Evolutionary conservation across 1,284 basidiomycete species (phyloP).

Genomic region (Calocybe gambosa): DNA sequence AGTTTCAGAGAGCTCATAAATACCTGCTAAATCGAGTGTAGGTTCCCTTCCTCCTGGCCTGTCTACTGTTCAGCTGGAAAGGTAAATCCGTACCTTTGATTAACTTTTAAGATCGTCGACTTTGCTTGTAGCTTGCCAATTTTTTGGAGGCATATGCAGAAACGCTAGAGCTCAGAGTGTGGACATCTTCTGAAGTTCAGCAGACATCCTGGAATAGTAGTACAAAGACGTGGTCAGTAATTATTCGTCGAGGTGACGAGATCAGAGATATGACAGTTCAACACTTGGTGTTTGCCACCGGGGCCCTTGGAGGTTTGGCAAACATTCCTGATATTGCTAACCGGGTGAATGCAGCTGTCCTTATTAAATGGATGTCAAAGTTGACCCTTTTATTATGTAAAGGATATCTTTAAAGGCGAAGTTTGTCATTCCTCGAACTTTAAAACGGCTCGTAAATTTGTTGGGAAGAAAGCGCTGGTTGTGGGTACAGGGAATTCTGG

Average conservation of each 20-base stretch:
- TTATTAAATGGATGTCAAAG: background rate
- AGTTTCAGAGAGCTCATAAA: background rate
- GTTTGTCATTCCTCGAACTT: conserved; percentile 52
- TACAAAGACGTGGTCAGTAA: conserved; percentile 50
- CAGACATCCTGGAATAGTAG: conserved; percentile 37
- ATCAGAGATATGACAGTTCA: conserved; percentile 46
- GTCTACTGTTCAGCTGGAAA: conserved; percentile 53
- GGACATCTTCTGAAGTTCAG: conserved; percentile 49
- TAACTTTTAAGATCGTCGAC: background rate
- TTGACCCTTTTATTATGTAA: background rate
- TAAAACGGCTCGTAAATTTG: conserved; percentile 40
- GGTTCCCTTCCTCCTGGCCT: conserved; percentile 58
- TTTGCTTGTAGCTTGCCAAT: conserved; percentile 44
- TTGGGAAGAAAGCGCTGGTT: conserved; percentile 54
- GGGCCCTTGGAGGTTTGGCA: conserved; percentile 45
- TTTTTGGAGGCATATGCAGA: conserved; percentile 67
- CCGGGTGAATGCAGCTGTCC: conserved; percentile 17
- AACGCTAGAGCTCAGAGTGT: conserved; percentile 58
- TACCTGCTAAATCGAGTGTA: conserved; percentile 16
- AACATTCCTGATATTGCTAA: conserved; percentile 37
- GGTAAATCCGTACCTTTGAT: conserved; percentile 20
- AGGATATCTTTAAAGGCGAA: conserved; percentile 50
- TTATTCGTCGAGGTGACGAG: conserved; percentile 34
- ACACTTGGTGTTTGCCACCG: conserved; percentile 54
- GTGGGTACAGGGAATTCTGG: conserved; percentile 59